Percentiles rank a stretch among this genome's conserved stretches.
These are phyloP conservation scores for Clarireedia monteithiana DNA, from an alignment of 2,329 filamentous ascomycete species.

Conservation along the genomic window DNA sequence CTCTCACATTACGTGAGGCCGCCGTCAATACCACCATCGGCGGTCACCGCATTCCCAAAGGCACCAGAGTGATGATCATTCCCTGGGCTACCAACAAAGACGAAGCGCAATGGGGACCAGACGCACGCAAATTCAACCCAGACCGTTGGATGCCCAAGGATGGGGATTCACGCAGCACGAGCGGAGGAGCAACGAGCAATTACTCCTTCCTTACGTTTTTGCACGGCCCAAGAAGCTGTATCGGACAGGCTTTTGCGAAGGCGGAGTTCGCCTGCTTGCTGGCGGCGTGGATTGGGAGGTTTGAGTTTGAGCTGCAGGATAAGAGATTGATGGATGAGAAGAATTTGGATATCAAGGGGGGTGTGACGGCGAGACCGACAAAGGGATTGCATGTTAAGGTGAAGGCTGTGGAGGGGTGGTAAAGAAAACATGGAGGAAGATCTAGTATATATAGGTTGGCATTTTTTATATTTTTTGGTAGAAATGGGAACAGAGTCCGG, in stretches of 20 bases:
- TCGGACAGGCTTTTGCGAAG: slow-evolving; percentile 72
- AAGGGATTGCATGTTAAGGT: slow-evolving; percentile 65
- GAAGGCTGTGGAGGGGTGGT: slow-evolving; percentile 62
- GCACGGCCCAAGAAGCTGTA: slow-evolving; percentile 80
- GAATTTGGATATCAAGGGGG: slow-evolving; percentile 58
- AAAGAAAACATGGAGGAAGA: background rate
- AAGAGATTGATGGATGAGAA: slow-evolving; percentile 57
- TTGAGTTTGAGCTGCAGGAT: slow-evolving; percentile 52
- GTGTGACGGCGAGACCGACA: slow-evolving; percentile 64
- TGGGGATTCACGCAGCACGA: slow-evolving; percentile 35
- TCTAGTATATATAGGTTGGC: background rate
- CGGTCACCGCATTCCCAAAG: slow-evolving; percentile 59
- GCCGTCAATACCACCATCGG: slow-evolving; percentile 56
- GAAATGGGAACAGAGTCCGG: background rate
- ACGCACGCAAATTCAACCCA: slow-evolving; percentile 69
- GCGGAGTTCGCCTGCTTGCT: slow-evolving; percentile 80
- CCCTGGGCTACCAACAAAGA: slow-evolving; percentile 64
- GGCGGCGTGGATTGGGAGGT: slow-evolving; percentile 68
- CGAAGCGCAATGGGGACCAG: slow-evolving; percentile 63
- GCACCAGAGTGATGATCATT: slow-evolving; percentile 59
- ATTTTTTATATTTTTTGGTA: background rate
- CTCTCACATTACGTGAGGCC: slow-evolving; percentile 60
- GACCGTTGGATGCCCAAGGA: slow-evolving; percentile 61
- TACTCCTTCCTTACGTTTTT: slow-evolving; percentile 76
- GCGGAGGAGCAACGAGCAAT: slow-evolving; percentile 67